A percentile compares a stretch with the other conserved stretches of the same genome.
phyloP scores from a whole-genome alignment of 2,329 filamentous ascomycete species.

The Ampelomyces quisqualis region DNA sequence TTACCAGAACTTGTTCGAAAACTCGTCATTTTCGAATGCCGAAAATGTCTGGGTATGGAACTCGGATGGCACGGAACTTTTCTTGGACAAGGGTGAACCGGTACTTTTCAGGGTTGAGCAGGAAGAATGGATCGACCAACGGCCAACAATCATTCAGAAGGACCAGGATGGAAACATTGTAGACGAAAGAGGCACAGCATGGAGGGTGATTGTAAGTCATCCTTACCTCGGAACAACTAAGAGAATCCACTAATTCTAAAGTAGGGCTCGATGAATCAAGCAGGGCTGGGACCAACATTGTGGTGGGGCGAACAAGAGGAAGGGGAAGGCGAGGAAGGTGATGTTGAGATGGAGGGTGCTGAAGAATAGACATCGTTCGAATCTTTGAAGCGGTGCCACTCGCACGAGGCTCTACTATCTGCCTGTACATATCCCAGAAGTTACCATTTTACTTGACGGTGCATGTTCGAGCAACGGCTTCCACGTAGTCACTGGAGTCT shows the following conservation, averaged over 20 bases:
- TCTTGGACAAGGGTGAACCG: constrained; percentile 86
- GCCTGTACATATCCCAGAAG: neutral
- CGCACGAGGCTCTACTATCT: too few species aligned
- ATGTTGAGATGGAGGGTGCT: constrained; percentile 30
- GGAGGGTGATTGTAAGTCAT: constrained; percentile 58
- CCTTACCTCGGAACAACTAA: neutral
- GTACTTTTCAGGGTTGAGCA: constrained; percentile 83
- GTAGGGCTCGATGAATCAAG: constrained; percentile 51
- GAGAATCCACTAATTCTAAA: constrained; percentile 9
- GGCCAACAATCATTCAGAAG: constrained; percentile 73
- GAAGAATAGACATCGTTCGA: constrained; percentile 13
- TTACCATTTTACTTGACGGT: too few species aligned
- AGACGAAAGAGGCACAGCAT: constrained; percentile 67
- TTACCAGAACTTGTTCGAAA: constrained; percentile 42
- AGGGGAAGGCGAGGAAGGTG: constrained; percentile 31
- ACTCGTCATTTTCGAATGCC: constrained; percentile 66
- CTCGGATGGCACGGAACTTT: constrained; percentile 70
- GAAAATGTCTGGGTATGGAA: constrained; percentile 87
- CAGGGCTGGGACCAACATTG: constrained; percentile 50
- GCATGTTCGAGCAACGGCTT: too few species aligned
- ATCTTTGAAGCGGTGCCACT: neutral
- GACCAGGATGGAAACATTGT: constrained; percentile 63
- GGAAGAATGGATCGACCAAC: constrained; percentile 90
- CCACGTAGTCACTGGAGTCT: too few species aligned
- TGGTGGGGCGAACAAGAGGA: constrained; percentile 48